Conservation (phyloP, 768 basidiomycete genomes). For the Pleurotus tuber-regium region DNA sequence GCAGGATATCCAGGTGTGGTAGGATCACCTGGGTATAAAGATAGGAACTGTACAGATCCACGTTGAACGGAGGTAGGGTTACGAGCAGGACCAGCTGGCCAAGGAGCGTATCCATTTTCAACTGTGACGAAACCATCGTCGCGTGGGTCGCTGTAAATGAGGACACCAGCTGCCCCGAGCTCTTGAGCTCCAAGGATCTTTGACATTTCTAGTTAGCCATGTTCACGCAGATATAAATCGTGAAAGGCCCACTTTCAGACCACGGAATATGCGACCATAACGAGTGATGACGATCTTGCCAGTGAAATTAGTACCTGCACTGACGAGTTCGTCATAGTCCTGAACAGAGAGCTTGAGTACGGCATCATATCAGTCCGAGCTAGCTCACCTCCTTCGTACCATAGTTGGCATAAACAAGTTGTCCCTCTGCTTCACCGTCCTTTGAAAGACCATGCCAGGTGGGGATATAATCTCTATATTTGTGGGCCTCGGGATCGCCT, state of each 20-base stretch:
- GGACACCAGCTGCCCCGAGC: conserved; percentile 69
- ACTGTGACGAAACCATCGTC: conserved; percentile 81
- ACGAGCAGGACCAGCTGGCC: conserved; percentile 86
- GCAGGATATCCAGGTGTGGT: conserved; percentile 88
- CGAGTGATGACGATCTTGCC: conserved; percentile 78
- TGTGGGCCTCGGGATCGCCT: conserved; percentile 68
- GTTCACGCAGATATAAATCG: conserved; percentile 10
- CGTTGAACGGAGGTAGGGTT: conserved; percentile 84
- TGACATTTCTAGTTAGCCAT: conserved; percentile 12
- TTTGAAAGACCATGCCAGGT: conserved; percentile 87
- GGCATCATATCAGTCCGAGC: background rate
- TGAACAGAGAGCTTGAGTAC: conserved; percentile 12
- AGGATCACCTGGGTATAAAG: conserved; percentile 71
- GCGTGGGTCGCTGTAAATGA: conserved; percentile 85
- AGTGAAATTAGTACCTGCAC: conserved; percentile 64
- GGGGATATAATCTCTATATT: conserved; percentile 64
- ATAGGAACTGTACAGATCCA: conserved; percentile 76
- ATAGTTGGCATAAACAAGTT: conserved; percentile 77
- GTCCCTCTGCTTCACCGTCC: conserved; percentile 70
- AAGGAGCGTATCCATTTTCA: conserved; percentile 72
- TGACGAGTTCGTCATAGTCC: conserved; percentile 54
- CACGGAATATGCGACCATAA: conserved; percentile 78
- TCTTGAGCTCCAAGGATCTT: conserved; percentile 84
- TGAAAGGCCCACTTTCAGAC: conserved; percentile 63
- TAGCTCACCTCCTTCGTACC: conserved; percentile 56